These are phyloP conservation scores for Cladosporium sp. DNA, from an alignment of 2,329 filamentous ascomycete genomes.

Conservation along the genomic window DNA sequence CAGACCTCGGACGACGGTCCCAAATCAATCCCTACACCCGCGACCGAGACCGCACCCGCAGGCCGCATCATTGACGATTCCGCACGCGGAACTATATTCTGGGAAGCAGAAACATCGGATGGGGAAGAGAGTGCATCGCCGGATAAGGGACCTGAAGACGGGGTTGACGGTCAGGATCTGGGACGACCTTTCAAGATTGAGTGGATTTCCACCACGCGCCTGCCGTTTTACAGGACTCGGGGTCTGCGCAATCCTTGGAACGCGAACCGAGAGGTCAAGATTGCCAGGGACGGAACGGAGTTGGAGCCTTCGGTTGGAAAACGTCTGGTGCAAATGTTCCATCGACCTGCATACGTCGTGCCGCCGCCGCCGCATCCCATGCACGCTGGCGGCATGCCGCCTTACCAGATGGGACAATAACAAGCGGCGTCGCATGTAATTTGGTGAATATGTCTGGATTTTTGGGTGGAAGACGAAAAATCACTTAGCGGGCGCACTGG, in stretches of 20 bases:
- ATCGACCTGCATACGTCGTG: conserved; percentile 17
- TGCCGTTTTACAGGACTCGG: conserved; percentile 85
- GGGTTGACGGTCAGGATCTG: conserved; percentile 62
- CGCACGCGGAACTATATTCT: conserved; percentile 91
- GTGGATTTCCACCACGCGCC: conserved; percentile 77
- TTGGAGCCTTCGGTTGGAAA: conserved; percentile 78
- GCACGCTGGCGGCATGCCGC: not conserved
- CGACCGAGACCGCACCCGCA: conserved; percentile 71
- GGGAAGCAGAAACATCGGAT: conserved; percentile 73
- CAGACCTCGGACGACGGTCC: conserved; percentile 38
- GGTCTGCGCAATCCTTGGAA: conserved; percentile 93
- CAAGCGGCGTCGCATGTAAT: no score
- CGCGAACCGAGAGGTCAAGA: conserved; percentile 90
- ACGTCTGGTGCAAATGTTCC: conserved; percentile 71
- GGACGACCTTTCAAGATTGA: conserved; percentile 88
- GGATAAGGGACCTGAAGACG: conserved; percentile 31
- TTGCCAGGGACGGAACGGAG: conserved; percentile 90
- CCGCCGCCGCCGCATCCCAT: conserved; percentile 4
- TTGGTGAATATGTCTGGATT: not conserved
- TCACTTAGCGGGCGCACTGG: not conserved
- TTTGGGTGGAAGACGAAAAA: not conserved
- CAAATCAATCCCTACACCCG: conserved; percentile 73
- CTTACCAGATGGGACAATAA: not conserved
- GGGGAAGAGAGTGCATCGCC: conserved; percentile 33
- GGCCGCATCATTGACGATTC: conserved; percentile 91